Percentiles rank a stretch among this genome's conserved stretches.
Conservation (phyloP, 1,139 yeast species). For the Magnusiomyces suaveolens region DNA sequence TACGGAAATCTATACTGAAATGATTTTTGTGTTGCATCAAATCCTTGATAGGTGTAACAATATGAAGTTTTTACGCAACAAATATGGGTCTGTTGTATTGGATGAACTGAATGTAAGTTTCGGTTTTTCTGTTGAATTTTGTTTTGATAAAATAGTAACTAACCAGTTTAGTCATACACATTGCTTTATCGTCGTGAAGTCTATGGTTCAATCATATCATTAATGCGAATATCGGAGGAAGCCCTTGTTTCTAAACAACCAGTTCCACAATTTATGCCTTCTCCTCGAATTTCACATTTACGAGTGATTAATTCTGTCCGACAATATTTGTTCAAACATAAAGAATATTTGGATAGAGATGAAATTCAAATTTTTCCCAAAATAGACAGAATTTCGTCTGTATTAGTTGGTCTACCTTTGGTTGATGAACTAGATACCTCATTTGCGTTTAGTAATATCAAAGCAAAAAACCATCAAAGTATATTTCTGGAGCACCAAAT, state of each 20-base stretch:
- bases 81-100: constrained; percentile 39
- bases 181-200: constrained; percentile 39
- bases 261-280: constrained; percentile 42
- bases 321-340: constrained; percentile 24
- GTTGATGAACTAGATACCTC: too few species aligned
- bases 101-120: constrained; percentile 33
- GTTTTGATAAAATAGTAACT: too few species aligned
- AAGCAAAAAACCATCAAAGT: background rate
- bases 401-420: too few species aligned
- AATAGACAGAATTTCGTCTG: too few species aligned
- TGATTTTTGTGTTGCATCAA: constrained; percentile 39
- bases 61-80: constrained; percentile 36
- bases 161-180: constrained; percentile 23
- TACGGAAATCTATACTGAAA: constrained; percentile 36
- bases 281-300: constrained; percentile 40
- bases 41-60: constrained; percentile 42
- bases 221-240: constrained; percentile 37
- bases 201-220: constrained; percentile 34
- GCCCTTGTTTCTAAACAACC: constrained; percentile 39
- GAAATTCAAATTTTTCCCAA: too few species aligned
- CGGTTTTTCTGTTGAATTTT: background rate
- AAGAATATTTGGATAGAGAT: too few species aligned
- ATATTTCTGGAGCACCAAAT: constrained; percentile 16
- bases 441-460: too few species aligned
- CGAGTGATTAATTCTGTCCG: constrained; percentile 38